Evolutionary conservation across 805 yeast species (phyloP).

Genomic region (Saccharomyces cerevisiae): DNA sequence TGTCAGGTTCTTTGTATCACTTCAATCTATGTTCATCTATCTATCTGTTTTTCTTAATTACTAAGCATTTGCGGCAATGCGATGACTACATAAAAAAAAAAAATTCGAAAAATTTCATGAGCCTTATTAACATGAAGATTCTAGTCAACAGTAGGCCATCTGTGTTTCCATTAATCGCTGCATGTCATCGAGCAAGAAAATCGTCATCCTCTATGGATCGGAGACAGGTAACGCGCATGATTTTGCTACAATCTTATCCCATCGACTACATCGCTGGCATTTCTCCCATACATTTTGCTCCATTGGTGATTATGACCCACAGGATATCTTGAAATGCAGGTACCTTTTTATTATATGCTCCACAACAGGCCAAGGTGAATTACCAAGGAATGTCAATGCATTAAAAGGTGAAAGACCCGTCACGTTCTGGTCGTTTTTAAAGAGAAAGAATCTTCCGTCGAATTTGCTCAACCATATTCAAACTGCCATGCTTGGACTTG

Average conservation of each 20-base stretch:
- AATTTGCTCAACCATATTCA: conserved; percentile 53
- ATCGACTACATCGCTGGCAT: conserved; percentile 46
- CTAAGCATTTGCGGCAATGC: background rate
- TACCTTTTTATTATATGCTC: conserved; percentile 48
- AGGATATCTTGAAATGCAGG: conserved; percentile 43
- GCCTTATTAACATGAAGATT: background rate
- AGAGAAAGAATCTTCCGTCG: conserved; percentile 54
- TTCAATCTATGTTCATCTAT: background rate
- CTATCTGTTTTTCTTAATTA: background rate
- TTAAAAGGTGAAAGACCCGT: conserved; percentile 9
- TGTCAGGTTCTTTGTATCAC: background rate
- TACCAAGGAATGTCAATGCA: conserved; percentile 63
- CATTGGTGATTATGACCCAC: conserved; percentile 54
- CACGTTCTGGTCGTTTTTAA: conserved; percentile 62
- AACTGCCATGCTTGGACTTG: conserved; percentile 78
- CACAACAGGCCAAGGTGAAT: conserved; percentile 92
- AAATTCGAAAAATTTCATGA: background rate
- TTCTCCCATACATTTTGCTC: conserved; percentile 42
- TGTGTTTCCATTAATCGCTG: background rate
- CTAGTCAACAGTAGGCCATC: background rate
- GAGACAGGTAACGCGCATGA: conserved; percentile 92
- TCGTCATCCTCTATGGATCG: conserved; percentile 75
- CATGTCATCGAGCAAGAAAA: conserved; percentile 21
- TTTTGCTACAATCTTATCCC: conserved; percentile 57
- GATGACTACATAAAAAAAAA: background rate